A percentile compares a stretch with the other conserved stretches of the same genome.
phyloP scores from a whole-genome alignment of 108 stramenopile species.

The Cyclotella cryptica region DNA sequence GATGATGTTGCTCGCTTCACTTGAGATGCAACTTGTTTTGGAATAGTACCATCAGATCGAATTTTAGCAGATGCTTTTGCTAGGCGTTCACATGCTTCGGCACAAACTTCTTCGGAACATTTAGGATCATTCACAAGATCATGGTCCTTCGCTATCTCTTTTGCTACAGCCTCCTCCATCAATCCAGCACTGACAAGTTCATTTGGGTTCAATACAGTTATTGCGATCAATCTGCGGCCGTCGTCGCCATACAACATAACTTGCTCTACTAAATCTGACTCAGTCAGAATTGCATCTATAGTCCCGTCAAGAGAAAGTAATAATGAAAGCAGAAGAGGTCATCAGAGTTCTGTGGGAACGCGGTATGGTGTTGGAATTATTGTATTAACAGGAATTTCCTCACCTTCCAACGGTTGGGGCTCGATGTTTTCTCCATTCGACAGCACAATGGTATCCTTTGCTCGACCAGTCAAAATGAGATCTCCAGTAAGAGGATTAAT shows the following conservation, averaged over 20 bases:
- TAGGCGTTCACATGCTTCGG: constrained; percentile 58
- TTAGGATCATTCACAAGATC: constrained; percentile 82
- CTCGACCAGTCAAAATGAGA: constrained; percentile 71
- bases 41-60: constrained; percentile 61
- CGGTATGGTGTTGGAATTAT: background rate
- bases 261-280: constrained; percentile 84
- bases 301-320: background rate
- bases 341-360: background rate
- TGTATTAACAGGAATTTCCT: background rate
- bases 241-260: constrained; percentile 94
- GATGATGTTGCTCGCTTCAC: constrained; percentile 63
- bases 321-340: background rate
- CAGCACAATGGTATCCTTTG: constrained; percentile 82
- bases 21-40: constrained; percentile 53
- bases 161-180: constrained; percentile 51
- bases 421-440: constrained; percentile 75
- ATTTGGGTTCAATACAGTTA: constrained; percentile 79
- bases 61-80: constrained; percentile 60
- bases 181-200: constrained; percentile 75
- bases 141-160: constrained; percentile 58
- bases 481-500: constrained; percentile 71
- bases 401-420: constrained; percentile 59
- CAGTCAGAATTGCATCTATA: constrained; percentile 66
- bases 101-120: constrained; percentile 70
- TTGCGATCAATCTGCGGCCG: constrained; percentile 80